Conservation (phyloP, 805 yeast species). For the Clavispora phyllophila region DNA sequence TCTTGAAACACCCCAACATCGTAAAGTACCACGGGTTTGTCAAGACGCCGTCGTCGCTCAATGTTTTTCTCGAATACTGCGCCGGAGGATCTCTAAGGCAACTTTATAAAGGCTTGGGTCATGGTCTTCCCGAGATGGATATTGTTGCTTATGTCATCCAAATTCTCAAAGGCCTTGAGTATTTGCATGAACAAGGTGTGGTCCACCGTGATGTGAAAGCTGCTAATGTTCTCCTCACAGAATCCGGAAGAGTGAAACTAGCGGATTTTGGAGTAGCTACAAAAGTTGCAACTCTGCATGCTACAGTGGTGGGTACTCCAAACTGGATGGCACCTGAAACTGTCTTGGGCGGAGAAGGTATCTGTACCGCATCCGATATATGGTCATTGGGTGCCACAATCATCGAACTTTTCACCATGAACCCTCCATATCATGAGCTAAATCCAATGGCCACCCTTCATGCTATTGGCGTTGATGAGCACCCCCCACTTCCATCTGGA, state of each 20-base stretch:
- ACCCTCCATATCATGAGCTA: constrained; percentile 79
- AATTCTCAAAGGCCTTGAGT: constrained; percentile 50
- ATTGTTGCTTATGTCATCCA: constrained; percentile 40
- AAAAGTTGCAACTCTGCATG: constrained; percentile 26
- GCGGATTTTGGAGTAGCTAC: constrained; percentile 84
- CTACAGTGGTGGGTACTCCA: constrained; percentile 74
- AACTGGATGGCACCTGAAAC: constrained; percentile 99
- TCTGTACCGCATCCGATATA: constrained; percentile 82
- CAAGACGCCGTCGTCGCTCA: constrained; percentile 46
- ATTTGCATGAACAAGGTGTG: constrained; percentile 66
- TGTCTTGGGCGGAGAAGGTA: constrained; percentile 71
- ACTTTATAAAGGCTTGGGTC: constrained; percentile 42
- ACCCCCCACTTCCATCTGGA: constrained; percentile 61
- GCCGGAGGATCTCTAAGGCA: constrained; percentile 63
- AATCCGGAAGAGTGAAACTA: constrained; percentile 14
- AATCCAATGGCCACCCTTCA: constrained; percentile 77
- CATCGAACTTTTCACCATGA: constrained; percentile 77
- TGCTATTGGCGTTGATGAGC: constrained; percentile 73
- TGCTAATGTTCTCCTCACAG: constrained; percentile 16
- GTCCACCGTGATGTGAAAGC: constrained; percentile 80
- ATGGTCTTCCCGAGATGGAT: constrained; percentile 50
- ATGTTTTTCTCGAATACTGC: constrained; percentile 53
- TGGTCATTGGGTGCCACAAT: constrained; percentile 97
- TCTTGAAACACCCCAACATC: constrained; percentile 46
- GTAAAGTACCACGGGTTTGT: constrained; percentile 59